These are phyloP conservation scores for Calonectria pseudoturangicola DNA, from an alignment of 2,329 filamentous ascomycete genomes.

Conservation along the genomic window DNA sequence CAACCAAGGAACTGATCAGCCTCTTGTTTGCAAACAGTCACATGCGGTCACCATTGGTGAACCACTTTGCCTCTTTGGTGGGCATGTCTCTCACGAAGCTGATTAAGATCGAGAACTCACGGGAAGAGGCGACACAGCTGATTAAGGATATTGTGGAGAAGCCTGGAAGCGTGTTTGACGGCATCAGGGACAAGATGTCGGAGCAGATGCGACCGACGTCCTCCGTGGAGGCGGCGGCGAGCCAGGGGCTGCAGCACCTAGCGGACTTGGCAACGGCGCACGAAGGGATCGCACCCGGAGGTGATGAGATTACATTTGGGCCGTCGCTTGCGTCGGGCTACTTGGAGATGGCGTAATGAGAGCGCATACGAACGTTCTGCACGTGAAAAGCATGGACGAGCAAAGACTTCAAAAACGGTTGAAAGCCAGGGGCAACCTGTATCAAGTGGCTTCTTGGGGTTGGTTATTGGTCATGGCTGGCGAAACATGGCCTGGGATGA, in stretches of 20 bases:
- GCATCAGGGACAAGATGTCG: conserved; percentile 67
- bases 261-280: conserved; percentile 73
- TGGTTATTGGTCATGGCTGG: neutral
- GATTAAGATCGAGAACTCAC: conserved; percentile 71
- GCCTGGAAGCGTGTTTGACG: conserved; percentile 74
- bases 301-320: conserved; percentile 58
- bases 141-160: conserved; percentile 75
- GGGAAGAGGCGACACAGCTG: conserved; percentile 73
- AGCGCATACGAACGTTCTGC: neutral
- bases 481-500: conserved; percentile 2
- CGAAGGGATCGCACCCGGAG: conserved; percentile 57
- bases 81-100: conserved; percentile 78
- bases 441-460: neutral
- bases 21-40: conserved; percentile 74
- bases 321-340: conserved; percentile 61
- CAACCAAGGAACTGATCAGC: conserved; percentile 75
- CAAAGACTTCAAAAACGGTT: neutral
- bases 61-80: conserved; percentile 78
- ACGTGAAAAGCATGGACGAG: neutral
- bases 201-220: conserved; percentile 60
- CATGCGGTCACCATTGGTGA: conserved; percentile 77
- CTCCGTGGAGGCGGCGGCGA: conserved; percentile 64
- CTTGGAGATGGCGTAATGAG: conserved; percentile 56
- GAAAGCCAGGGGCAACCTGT: neutral
- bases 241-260: conserved; percentile 75